A percentile compares a stretch with the other conserved stretches of the same genome.
Evolutionary conservation across 2,329 filamentous ascomycete species (phyloP).

Genomic region (Periglandula ipomoeae): DNA sequence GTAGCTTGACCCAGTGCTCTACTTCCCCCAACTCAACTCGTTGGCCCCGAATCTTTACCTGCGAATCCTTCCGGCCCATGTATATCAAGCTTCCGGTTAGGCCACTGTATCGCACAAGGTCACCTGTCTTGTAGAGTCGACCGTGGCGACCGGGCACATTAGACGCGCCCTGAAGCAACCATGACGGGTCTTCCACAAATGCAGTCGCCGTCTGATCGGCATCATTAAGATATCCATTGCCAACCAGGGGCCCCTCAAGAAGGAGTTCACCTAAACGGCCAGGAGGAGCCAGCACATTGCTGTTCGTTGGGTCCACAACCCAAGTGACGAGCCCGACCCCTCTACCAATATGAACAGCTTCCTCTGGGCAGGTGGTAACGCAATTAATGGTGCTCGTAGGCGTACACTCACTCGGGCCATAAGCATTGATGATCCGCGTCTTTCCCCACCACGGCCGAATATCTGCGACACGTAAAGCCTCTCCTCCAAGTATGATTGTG

Average conservation of each 20-base stretch:
- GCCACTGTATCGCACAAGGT: conserved; percentile 17
- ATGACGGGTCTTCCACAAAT: conserved; percentile 35
- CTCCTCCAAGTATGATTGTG: conserved; percentile 11
- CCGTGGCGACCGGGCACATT: conserved; percentile 19
- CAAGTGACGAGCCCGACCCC: conserved; percentile 12
- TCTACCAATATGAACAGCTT: background rate
- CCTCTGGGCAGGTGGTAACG: no score
- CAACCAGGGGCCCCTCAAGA: conserved; percentile 34
- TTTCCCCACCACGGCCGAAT: conserved; percentile 4
- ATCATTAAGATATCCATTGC: conserved; percentile 39
- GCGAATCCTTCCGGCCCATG: conserved; percentile 9
- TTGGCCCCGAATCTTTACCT: conserved; percentile 45
- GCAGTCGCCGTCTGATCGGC: conserved; percentile 32
- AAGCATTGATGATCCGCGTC: conserved; percentile 11
- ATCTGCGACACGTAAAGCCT: conserved; percentile 6
- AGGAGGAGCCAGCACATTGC: conserved; percentile 16
- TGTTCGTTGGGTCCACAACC: conserved; percentile 18
- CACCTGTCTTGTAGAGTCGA: conserved; percentile 26
- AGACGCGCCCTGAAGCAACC: conserved; percentile 18
- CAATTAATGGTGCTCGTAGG: conserved; percentile 5
- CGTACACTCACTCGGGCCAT: conserved; percentile 15
- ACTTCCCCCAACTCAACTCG: conserved; percentile 30
- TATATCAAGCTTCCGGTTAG: conserved; percentile 20
- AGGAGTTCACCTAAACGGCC: conserved; percentile 21
- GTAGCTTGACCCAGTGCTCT: conserved; percentile 6